These are phyloP conservation scores for Picea sitchensis DNA, from an alignment of 75 land plant genomes.

Conservation along the genomic window DNA sequence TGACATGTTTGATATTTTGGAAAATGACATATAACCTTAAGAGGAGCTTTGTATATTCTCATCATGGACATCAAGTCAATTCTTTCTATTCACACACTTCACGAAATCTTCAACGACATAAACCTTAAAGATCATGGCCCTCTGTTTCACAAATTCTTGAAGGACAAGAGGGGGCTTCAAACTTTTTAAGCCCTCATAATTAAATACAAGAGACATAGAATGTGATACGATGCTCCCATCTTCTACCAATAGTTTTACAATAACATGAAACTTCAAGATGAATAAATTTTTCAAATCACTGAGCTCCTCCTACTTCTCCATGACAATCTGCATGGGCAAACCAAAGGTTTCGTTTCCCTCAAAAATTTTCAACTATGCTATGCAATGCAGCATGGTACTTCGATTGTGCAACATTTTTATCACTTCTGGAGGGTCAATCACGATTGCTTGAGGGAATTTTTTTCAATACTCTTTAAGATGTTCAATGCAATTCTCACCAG, in stretches of 20 bases:
- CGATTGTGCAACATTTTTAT: constrained; percentile 44
- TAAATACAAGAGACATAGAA: constrained; percentile 50
- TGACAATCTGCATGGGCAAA: constrained; percentile 38
- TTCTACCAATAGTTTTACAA: constrained; percentile 53
- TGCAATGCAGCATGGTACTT: constrained; percentile 44
- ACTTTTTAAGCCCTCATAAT: constrained; percentile 21
- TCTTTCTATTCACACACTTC: constrained; percentile 38
- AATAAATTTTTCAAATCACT: constrained; percentile 8
- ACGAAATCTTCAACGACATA: constrained; percentile 51
- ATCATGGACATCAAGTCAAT: constrained; percentile 44
- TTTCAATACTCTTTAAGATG: constrained; percentile 21
- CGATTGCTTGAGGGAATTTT: constrained; percentile 33
- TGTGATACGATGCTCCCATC: constrained; percentile 48
- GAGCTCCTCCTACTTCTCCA: constrained; percentile 18
- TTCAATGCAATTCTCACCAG: constrained; percentile 22
- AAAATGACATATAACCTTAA: constrained; percentile 33
- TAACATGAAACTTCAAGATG: constrained; percentile 37
- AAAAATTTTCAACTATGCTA: constrained; percentile 22
- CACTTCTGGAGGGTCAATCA: constrained; percentile 44
- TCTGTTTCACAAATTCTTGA: constrained; percentile 54
- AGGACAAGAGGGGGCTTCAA: constrained; percentile 47
- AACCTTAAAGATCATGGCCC: constrained; percentile 56
- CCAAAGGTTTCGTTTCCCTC: constrained; percentile 23
- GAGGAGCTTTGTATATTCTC: constrained; percentile 21
- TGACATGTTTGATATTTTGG: constrained; percentile 50